Evolutionary conservation across 305 asterid genomes (phyloP).

Genomic region (Fraxinus sp.): DNA sequence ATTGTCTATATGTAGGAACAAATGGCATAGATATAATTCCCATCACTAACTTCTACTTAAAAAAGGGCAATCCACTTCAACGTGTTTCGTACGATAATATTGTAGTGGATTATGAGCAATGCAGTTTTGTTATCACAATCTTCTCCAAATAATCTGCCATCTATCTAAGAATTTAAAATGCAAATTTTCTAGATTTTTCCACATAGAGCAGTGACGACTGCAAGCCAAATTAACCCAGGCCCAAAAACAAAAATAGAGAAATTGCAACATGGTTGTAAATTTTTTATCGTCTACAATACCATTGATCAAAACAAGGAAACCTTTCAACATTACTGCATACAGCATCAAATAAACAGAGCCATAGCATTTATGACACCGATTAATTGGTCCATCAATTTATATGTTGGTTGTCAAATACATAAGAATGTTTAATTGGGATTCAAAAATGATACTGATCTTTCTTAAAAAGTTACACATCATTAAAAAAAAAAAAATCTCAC

Average conservation of each 20-base stretch:
- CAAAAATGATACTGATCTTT: background rate
- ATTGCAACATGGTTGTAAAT: background rate
- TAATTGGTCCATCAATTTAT: slow-evolving; percentile 17
- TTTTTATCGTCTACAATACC: background rate
- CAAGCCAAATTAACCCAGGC: background rate
- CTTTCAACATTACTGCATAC: background rate
- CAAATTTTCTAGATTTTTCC: background rate
- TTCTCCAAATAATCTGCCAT: background rate
- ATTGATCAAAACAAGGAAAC: background rate
- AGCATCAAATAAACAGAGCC: background rate
- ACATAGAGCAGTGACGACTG: background rate
- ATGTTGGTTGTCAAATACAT: background rate
- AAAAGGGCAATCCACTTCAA: background rate
- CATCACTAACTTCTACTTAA: background rate
- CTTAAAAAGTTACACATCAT: background rate
- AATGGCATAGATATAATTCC: background rate
- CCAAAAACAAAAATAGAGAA: background rate
- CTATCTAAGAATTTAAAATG: background rate
- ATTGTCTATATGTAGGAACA: background rate
- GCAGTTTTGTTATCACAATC: background rate
- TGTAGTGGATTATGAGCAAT: background rate
- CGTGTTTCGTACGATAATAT: background rate
- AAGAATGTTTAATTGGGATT: background rate
- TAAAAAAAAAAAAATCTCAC: background rate
- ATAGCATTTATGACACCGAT: background rate